These are phyloP conservation scores for Globisporangium okanoganense DNA, from an alignment of 352 stramenopile genomes.

Conservation along the genomic window DNA sequence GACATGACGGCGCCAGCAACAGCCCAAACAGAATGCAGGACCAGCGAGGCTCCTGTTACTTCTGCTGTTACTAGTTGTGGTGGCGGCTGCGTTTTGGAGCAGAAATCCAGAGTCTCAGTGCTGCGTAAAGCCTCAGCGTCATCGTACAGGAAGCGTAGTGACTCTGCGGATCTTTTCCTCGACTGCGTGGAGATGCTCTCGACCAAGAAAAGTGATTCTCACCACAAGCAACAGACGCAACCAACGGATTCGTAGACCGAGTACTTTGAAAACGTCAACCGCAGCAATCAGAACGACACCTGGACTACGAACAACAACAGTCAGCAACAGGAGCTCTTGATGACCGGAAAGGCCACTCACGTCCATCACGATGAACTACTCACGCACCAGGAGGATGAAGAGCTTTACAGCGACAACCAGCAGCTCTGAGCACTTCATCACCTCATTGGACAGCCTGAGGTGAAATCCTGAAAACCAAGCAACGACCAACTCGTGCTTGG, in stretches of 20 bases:
- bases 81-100: constrained; percentile 14
- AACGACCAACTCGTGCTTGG: no score
- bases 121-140: constrained; percentile 28
- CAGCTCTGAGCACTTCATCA: background rate
- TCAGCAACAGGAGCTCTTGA: background rate
- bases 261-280: background rate
- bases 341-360: background rate
- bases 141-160: constrained; percentile 43
- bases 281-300: background rate
- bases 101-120: constrained; percentile 50
- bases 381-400: background rate
- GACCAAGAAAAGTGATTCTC: constrained; percentile 17
- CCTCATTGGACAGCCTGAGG: no score
- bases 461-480: no score
- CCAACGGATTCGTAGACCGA: background rate
- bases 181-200: constrained; percentile 75
- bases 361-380: background rate
- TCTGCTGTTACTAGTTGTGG: background rate
- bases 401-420: background rate
- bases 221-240: background rate
- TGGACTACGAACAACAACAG: background rate
- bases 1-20: background rate
- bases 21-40: background rate
- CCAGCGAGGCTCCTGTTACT: background rate
- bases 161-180: constrained; percentile 81